Conservation (phyloP, 2,329 filamentous ascomycete species). For the Calonectria ilicicola region DNA sequence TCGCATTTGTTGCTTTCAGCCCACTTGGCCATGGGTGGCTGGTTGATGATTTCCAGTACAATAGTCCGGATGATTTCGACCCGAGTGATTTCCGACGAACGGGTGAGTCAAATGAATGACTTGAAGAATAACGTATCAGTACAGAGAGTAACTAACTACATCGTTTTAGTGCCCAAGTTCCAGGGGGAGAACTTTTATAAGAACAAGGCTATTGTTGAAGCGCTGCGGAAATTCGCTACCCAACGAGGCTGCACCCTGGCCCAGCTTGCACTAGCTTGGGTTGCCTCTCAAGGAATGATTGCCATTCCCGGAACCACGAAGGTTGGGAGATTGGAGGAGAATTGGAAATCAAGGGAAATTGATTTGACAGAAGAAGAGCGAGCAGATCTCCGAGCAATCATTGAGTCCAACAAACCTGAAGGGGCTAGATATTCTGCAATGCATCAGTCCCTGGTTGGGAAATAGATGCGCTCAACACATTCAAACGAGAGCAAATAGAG, state of each 20-base stretch:
- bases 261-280: slow-evolving; percentile 55
- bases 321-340: slow-evolving; percentile 51
- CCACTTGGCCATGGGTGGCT: slow-evolving; percentile 61
- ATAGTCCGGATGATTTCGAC: slow-evolving; percentile 59
- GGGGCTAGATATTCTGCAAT: neutral
- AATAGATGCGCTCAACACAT: neutral
- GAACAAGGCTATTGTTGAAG: slow-evolving; percentile 54
- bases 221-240: slow-evolving; percentile 53
- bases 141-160: neutral
- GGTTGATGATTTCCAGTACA: slow-evolving; percentile 56
- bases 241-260: slow-evolving; percentile 45
- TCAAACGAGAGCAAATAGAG: too few relatives aligned
- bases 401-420: slow-evolving; percentile 39
- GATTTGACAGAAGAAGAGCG: slow-evolving; percentile 52
- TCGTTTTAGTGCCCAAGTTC: slow-evolving; percentile 44
- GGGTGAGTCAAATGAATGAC: slow-evolving; percentile 38
- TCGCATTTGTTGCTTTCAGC: slow-evolving; percentile 59
- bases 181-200: slow-evolving; percentile 60
- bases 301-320: slow-evolving; percentile 61
- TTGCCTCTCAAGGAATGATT: slow-evolving; percentile 55
- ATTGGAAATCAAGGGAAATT: slow-evolving; percentile 51
- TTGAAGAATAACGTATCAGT: neutral
- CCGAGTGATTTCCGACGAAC: slow-evolving; percentile 54
- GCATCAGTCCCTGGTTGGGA: neutral
- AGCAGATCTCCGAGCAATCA: slow-evolving; percentile 51